Percentiles rank a stretch among this genome's conserved stretches.
Evolutionary conservation across 257 asterid genomes (phyloP).

Genomic region (Craterostigma plantagineum): DNA sequence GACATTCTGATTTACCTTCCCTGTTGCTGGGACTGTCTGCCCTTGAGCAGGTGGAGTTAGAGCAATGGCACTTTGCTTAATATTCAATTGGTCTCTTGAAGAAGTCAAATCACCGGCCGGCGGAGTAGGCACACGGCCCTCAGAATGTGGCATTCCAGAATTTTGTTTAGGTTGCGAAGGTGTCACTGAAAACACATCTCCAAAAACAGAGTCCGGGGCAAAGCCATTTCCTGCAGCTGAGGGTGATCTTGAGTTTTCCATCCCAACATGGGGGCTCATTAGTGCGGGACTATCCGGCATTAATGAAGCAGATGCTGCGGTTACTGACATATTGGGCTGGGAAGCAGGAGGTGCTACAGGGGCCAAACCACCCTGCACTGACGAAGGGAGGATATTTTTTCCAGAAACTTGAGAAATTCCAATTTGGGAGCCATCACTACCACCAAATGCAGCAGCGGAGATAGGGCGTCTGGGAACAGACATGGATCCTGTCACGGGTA

Average conservation of each 20-base stretch:
- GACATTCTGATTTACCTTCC: constrained; percentile 33
- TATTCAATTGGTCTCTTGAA: constrained; percentile 26
- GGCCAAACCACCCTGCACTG: constrained; percentile 28
- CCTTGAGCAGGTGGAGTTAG: constrained; percentile 29
- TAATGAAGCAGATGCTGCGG: constrained; percentile 27
- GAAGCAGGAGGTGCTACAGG: constrained; percentile 17
- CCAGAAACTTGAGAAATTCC: constrained; percentile 38
- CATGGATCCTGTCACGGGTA: constrained; percentile 27
- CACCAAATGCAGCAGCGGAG: constrained; percentile 27
- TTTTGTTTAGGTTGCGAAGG: constrained; percentile 28
- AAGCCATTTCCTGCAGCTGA: constrained; percentile 46
- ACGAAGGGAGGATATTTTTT: constrained; percentile 24
- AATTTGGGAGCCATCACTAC: constrained; percentile 20
- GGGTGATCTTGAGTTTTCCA: constrained; percentile 24
- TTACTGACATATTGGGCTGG: constrained; percentile 26
- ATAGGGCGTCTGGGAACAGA: constrained; percentile 24
- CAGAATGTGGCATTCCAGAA: constrained; percentile 15
- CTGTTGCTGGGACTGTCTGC: constrained; percentile 29
- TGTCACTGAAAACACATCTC: constrained; percentile 43
- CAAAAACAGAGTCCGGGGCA: constrained; percentile 35
- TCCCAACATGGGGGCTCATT: constrained; percentile 23
- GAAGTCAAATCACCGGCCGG: constrained; percentile 24
- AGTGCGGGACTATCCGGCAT: constrained; percentile 21
- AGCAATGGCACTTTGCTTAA: constrained; percentile 21
- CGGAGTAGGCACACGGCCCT: constrained; percentile 23